These are phyloP conservation scores for Mucuna pruriens DNA, from an alignment of 306 rosid species.

Conservation along the genomic window DNA sequence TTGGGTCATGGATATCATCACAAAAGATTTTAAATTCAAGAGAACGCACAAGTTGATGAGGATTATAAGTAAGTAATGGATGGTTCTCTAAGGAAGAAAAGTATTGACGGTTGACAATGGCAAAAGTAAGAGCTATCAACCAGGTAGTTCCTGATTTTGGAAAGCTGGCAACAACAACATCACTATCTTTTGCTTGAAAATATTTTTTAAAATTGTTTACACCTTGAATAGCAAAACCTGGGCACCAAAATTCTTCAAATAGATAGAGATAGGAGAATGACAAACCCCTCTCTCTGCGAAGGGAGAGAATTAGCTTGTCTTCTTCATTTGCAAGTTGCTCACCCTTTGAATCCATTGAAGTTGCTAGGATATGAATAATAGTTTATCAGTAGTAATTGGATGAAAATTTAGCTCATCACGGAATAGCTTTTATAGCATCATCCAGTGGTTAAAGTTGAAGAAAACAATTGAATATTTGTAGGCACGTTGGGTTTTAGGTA, in stretches of 20 bases:
- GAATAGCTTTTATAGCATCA: no score
- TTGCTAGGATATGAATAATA: no score
- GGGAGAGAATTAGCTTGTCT: background rate
- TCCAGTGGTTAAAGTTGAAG: no score
- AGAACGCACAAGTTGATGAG: slow-evolving; percentile 60
- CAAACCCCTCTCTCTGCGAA: background rate
- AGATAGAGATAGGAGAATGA: background rate
- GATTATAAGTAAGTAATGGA: slow-evolving; percentile 55
- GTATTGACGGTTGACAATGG: slow-evolving; percentile 42
- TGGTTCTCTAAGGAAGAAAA: slow-evolving; percentile 30
- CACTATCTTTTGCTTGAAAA: slow-evolving; percentile 53
- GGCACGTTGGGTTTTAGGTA: no score
- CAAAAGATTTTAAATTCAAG: slow-evolving; percentile 48
- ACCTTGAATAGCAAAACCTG: slow-evolving; percentile 42
- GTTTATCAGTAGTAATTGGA: no score
- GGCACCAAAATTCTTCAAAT: slow-evolving; percentile 64
- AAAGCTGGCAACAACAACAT: slow-evolving; percentile 46
- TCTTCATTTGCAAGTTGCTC: background rate
- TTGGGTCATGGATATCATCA: slow-evolving; percentile 10
- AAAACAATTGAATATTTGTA: no score
- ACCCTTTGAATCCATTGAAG: background rate
- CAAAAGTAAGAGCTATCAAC: slow-evolving; percentile 60
- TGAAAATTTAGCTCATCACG: no score
- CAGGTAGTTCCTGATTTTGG: slow-evolving; percentile 78
- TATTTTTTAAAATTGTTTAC: slow-evolving; percentile 44